These are phyloP conservation scores for Psilocybe cubensis DNA, from an alignment of 768 basidiomycete genomes.

Conservation along the genomic window DNA sequence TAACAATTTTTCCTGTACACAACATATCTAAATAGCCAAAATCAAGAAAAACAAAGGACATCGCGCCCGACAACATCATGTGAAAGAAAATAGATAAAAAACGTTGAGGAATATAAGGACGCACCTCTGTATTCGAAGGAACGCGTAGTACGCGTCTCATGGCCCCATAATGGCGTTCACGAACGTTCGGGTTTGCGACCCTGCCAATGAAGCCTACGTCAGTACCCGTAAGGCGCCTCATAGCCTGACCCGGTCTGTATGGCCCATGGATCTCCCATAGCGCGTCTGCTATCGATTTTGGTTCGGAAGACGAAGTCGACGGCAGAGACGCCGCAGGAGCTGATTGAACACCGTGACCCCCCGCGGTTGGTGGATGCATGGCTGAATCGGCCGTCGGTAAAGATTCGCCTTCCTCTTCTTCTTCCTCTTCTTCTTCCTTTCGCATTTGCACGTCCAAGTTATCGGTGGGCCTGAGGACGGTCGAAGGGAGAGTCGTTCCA, in stretches of 20 bases:
- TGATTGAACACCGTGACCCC: background rate
- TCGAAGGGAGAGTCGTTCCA: too few relatives aligned
- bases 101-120: conserved; percentile 15
- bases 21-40: background rate
- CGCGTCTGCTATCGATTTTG: too few relatives aligned
- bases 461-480: too few relatives aligned
- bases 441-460: background rate
- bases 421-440: conserved; percentile 12
- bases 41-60: background rate
- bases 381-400: background rate
- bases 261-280: too few relatives aligned
- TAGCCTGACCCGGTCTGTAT: too few relatives aligned
- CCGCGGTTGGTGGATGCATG: background rate
- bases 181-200: conserved; percentile 21
- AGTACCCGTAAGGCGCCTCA: too few relatives aligned
- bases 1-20: background rate
- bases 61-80: background rate
- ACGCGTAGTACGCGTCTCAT: conserved; percentile 28
- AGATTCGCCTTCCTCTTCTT: background rate
- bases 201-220: conserved; percentile 4
- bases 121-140: conserved; percentile 27
- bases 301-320: background rate
- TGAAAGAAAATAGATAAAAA: background rate
- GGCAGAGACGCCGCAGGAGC: background rate
- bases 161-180: conserved; percentile 30